A percentile compares a stretch with the other conserved stretches of the same genome.
phyloP scores from a whole-genome alignment of 192 early-diverging fungal species.

The Paraglomus brasilianum region DNA sequence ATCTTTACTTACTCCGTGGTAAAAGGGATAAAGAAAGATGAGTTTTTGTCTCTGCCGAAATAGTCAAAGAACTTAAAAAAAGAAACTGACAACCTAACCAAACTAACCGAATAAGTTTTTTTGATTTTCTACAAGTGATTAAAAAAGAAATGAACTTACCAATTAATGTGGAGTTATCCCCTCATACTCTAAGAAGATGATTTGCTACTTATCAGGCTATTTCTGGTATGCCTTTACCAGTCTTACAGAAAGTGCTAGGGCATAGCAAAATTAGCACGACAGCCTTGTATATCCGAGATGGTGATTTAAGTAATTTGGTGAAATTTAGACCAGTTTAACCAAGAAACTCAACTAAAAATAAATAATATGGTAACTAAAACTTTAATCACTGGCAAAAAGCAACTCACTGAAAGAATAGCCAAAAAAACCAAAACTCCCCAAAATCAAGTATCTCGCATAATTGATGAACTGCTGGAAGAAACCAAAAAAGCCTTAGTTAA shows the following conservation, averaged over 20 bases:
- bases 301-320: no score
- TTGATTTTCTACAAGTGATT: not conserved
- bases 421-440: not conserved
- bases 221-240: slow-evolving; percentile 12
- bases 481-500: slow-evolving; percentile 16
- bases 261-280: slow-evolving; percentile 12
- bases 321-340: no score
- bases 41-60: no score
- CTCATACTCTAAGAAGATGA: not conserved
- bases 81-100: slow-evolving; percentile 18
- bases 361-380: no score
- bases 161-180: slow-evolving; percentile 1
- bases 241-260: slow-evolving; percentile 8
- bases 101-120: slow-evolving; percentile 9
- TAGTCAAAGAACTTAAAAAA: slow-evolving; percentile 18
- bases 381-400: slow-evolving; percentile 4
- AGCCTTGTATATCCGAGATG: no score
- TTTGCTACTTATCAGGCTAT: slow-evolving; percentile 16
- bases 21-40: not conserved
- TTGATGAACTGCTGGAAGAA: slow-evolving; percentile 2
- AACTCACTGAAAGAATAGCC: slow-evolving; percentile 2
- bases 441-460: not conserved
- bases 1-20: not conserved
- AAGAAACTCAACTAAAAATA: no score
- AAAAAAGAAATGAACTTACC: slow-evolving; percentile 17